A percentile compares a stretch with the other conserved stretches of the same genome.
These are phyloP conservation scores for Filobasidium floriforme DNA, from an alignment of 768 basidiomycete genomes.

Conservation along the genomic window DNA sequence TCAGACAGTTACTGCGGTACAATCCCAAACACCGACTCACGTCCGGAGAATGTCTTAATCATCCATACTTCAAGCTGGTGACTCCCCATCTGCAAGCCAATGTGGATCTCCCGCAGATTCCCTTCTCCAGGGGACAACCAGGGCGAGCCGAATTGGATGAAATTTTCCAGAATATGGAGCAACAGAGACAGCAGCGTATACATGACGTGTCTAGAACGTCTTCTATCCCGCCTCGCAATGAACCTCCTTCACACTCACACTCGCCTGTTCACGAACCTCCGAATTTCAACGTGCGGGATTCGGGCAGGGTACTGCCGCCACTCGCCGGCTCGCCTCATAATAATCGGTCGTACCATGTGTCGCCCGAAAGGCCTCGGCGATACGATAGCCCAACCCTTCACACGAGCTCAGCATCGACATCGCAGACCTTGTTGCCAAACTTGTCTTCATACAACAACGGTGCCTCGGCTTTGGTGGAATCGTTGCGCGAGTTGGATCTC, in stretches of 20 bases:
- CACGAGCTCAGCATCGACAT: constrained; percentile 18
- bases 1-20: constrained; percentile 82
- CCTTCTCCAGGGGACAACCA: constrained; percentile 40
- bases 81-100: constrained; percentile 44
- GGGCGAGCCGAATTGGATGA: constrained; percentile 19
- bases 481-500: constrained; percentile 44
- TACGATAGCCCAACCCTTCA: constrained; percentile 16
- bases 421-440: constrained; percentile 17
- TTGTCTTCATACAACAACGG: constrained; percentile 17
- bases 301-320: constrained; percentile 19
- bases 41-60: constrained; percentile 74
- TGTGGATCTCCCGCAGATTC: constrained; percentile 39
- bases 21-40: constrained; percentile 82
- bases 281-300: constrained; percentile 15
- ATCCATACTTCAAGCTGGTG: constrained; percentile 77
- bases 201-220: neutral
- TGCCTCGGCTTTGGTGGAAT: constrained; percentile 39
- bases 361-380: constrained; percentile 17
- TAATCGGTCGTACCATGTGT: constrained; percentile 8
- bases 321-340: constrained; percentile 18
- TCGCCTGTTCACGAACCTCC: constrained; percentile 32
- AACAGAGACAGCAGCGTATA: constrained; percentile 8
- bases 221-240: neutral
- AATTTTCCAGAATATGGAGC: constrained; percentile 7
- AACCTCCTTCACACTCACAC: constrained; percentile 32